Evolutionary conservation across 106 monocot genomes (phyloP).

Genomic region (Agapanthus africanus): DNA sequence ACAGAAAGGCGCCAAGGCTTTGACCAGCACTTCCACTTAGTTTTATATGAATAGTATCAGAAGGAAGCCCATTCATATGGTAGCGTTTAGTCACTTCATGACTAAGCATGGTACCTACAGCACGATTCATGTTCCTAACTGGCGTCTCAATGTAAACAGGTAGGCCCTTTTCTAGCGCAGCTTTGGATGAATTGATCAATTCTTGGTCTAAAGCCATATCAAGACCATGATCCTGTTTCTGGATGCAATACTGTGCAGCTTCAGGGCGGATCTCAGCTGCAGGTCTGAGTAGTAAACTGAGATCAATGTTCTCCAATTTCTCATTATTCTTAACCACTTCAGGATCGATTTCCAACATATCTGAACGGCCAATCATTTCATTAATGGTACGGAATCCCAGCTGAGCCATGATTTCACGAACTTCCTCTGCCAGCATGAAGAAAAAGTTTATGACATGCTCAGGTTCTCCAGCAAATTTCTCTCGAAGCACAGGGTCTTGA

Average conservation of each 20-base stretch:
- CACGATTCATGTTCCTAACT: constrained; percentile 85
- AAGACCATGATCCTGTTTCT: constrained; percentile 95
- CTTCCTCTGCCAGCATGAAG: constrained; percentile 98
- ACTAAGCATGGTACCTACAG: constrained; percentile 97
- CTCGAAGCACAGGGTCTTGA: constrained; percentile 91
- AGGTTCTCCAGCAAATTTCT: constrained; percentile 95
- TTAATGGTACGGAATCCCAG: constrained; percentile 71
- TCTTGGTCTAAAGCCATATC: constrained; percentile 85
- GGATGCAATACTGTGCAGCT: constrained; percentile 83
- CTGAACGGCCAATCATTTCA: constrained; percentile 96
- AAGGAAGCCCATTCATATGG: constrained; percentile 66
- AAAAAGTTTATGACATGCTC: constrained; percentile 99
- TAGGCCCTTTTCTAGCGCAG: constrained; percentile 63
- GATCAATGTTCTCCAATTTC: constrained; percentile 86
- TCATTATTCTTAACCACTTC: constrained; percentile 76
- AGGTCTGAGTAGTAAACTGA: constrained; percentile 71
- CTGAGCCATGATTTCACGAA: constrained; percentile 92
- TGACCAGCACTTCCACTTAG: constrained; percentile 92
- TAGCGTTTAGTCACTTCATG: constrained; percentile 94
- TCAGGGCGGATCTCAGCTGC: constrained; percentile 83
- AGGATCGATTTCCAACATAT: constrained; percentile 82
- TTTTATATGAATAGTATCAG: constrained; percentile 83
- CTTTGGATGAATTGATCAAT: constrained; percentile 56
- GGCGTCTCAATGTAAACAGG: constrained; percentile 69
- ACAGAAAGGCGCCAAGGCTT: constrained; percentile 92